Evolutionary conservation across 2,329 filamentous ascomycete genomes (phyloP), one percentile per base, ranked within the genome.

Genomic region (Penicillium sp.): DNA sequence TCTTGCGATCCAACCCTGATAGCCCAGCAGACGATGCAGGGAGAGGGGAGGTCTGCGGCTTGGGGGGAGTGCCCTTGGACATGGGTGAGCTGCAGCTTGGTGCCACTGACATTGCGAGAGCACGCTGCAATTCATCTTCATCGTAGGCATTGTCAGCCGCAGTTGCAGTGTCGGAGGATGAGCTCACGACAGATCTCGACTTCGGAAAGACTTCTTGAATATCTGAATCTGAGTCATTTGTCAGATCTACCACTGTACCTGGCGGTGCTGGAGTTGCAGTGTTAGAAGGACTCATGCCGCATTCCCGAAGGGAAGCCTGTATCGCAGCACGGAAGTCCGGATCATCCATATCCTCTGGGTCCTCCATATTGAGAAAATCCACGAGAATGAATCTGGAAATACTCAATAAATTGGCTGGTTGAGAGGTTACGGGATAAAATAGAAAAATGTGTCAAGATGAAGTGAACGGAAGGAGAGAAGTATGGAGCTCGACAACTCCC

Each of bases 1-100:
- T 83, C 72, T 87, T 90, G 34, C 92, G 83, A 74, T 96, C 83
- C 1, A 96, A 72, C 3, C 82, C 81, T 4, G 81, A 66, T 0
- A 84, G 62, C 3, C 38, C 44, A 0, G 3, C 13, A 8, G 24
- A 13, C 0, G n/a, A 1, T 10, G 11, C 3, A 11, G 16, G 13
- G 3, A n/a, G 47, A 5, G 24, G 18, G 49, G 54, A 7, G 44
- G 24, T 24, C 13, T 45, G 32, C 5, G 24, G 5, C 24, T 27
- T 27, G 24, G 3, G 24, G 5, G 24, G 36, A 42, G 32, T 38
- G 2, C 13, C 38, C 3, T 41, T 6, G 5, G 9, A 6, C 4
- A 21, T 16, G 29, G 14, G 50, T 57, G 40, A 50, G 57, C 13
- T n/a, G 13, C 13, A n/a, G 5, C 58, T 46, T 14, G 43, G 14